These are phyloP conservation scores for Rhizopus arrhizus DNA, from an alignment of 371 early-diverging fungal genomes.

Conservation along the genomic window DNA sequence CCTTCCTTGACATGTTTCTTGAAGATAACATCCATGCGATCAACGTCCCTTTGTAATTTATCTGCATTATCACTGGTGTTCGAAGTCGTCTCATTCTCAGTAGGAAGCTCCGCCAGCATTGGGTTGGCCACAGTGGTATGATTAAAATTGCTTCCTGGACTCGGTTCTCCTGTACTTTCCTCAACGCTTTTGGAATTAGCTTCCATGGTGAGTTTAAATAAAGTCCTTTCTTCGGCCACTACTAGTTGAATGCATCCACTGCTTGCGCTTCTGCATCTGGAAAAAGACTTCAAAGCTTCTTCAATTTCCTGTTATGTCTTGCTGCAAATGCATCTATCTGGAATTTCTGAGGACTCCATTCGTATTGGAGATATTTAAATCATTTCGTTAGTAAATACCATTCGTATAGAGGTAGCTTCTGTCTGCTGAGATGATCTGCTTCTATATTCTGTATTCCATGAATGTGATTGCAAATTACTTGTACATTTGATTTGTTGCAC, in stretches of 20 bases:
- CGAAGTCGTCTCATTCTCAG: background rate
- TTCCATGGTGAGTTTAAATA: constrained; percentile 5
- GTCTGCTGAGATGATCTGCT: constrained; percentile 11
- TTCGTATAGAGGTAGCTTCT: constrained; percentile 22
- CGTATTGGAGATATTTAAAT: background rate
- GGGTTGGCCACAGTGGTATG: constrained; percentile 1
- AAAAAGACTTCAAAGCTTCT: background rate
- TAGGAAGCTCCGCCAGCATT: constrained; percentile 6
- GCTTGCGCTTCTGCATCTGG: background rate
- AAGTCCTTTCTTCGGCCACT: constrained; percentile 4
- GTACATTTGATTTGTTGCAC: constrained; percentile 8
- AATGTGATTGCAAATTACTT: constrained; percentile 17
- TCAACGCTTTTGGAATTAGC: constrained; percentile 3
- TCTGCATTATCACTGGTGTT: background rate
- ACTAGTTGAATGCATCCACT: constrained; percentile 3
- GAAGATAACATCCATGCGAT: constrained; percentile 6
- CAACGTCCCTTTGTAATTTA: background rate
- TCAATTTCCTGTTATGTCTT: background rate
- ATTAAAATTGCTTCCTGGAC: background rate
- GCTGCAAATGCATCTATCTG: background rate
- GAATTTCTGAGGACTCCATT: constrained; percentile 11
- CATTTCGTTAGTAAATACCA: constrained; percentile 1
- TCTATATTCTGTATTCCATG: constrained; percentile 7
- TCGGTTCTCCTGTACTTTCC: background rate
- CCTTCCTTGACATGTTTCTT: background rate